A percentile compares a stretch with the other conserved stretches of the same genome.
Conservation (phyloP, 192 early-diverging fungal species). For the Coemansia sp. region DNA sequence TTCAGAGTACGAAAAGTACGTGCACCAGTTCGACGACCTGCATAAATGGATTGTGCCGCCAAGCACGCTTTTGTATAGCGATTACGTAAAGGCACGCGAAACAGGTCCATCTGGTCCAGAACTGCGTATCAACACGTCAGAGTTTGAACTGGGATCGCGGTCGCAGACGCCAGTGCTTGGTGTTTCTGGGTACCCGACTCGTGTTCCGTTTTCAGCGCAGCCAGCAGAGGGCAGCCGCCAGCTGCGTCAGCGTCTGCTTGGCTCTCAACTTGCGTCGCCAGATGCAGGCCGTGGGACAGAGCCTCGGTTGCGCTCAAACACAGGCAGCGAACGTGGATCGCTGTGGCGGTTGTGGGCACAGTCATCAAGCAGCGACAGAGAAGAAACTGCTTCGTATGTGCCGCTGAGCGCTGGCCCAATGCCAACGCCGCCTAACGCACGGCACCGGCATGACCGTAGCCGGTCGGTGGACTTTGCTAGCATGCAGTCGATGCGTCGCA, state of each 20-base stretch:
- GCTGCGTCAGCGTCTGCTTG: slow-evolving; percentile 20
- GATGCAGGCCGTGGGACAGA: slow-evolving; percentile 8
- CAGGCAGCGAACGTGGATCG: slow-evolving; percentile 24
- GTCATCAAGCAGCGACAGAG: background rate
- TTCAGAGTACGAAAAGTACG: slow-evolving; percentile 63
- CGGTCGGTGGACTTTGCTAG: slow-evolving; percentile 33
- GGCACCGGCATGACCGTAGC: slow-evolving; percentile 28
- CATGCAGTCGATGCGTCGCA: background rate
- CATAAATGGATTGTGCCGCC: slow-evolving; percentile 47
- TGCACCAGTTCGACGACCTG: slow-evolving; percentile 51
- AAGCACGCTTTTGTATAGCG: slow-evolving; percentile 31
- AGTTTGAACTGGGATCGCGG: slow-evolving; percentile 4
- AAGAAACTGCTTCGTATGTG: background rate
- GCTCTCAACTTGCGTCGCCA: slow-evolving; percentile 10
- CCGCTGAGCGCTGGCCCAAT: slow-evolving; percentile 10
- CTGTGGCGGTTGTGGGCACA: slow-evolving; percentile 36
- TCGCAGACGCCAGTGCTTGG: slow-evolving; percentile 28
- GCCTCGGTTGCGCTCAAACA: slow-evolving; percentile 19
- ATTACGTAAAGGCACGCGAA: slow-evolving; percentile 21
- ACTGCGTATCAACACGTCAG: slow-evolving; percentile 10
- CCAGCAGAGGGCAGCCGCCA: slow-evolving; percentile 4
- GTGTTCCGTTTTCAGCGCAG: slow-evolving; percentile 14
- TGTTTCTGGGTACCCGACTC: background rate
- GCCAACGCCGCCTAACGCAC: background rate
- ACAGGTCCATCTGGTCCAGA: background rate